Evolutionary conservation across 768 basidiomycete genomes (phyloP), one percentile per base, ranked within the genome.

Genomic region (Calocybe indica): DNA sequence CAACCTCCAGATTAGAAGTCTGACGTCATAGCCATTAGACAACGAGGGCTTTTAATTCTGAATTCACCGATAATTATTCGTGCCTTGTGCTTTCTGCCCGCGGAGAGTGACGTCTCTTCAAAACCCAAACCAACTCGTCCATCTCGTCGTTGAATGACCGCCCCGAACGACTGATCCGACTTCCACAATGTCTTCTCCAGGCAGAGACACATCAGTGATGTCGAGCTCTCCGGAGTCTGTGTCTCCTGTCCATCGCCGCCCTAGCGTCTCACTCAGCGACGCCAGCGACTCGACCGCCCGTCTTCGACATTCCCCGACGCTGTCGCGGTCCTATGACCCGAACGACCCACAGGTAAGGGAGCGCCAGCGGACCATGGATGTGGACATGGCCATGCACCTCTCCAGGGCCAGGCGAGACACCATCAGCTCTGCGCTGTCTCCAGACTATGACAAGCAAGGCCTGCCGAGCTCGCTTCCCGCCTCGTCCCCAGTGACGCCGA

Each of bases 11-110:
- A 85, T 82, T 49, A 86, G 84, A 86, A 86, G 84, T 86, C 84
- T 86, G 84, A 85, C 84, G 84, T 85, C 84, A 86, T 86, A 83
- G 72, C 84, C 84, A 86, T 86, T 85, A 86, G 83, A 85, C 84
- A 83, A 86, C 79, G 75, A 75, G 84, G 83, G 83, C 84, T 53
- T 62, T 9, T 22, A 5, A 39, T n/a, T 22, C 4, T 22, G 4
- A n/a, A n/a, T n/a, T n/a, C n/a, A n/a, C n/a, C n/a, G n/a, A n/a
- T n/a, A n/a, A n/a, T n/a, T n/a, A n/a, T n/a, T n/a, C n/a, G n/a
- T n/a, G n/a, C n/a, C n/a, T n/a, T n/a, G n/a, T n/a, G n/a, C n/a
- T n/a, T n/a, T n/a, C n/a, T n/a, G n/a, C n/a, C n/a, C n/a, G n/a
- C n/a, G n/a, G n/a, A n/a, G n/a, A n/a, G n/a, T n/a, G 22, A 22